A percentile compares a stretch with the other conserved stretches of the same genome.
Conservation (phyloP, 345 rosid species). For the Cochlearia excelsa region DNA sequence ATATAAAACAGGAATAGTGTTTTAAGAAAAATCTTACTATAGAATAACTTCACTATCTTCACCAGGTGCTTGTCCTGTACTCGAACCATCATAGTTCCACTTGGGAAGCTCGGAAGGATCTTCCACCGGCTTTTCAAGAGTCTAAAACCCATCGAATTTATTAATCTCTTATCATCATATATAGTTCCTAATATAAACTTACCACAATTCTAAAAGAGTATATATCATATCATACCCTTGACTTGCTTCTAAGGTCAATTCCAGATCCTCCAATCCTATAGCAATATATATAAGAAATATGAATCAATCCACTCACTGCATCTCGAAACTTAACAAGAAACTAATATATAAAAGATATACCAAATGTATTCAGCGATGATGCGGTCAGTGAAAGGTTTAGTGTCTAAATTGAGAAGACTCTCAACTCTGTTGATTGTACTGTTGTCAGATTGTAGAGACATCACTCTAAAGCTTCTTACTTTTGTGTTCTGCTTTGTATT, state of each 20-base stretch:
- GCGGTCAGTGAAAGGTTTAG: slow-evolving; percentile 74
- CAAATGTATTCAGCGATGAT: slow-evolving; percentile 97
- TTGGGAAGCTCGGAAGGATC: slow-evolving; percentile 97
- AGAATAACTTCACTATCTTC: slow-evolving; percentile 97
- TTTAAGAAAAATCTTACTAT: slow-evolving; percentile 55
- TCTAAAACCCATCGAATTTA: slow-evolving; percentile 41
- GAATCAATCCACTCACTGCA: neutral
- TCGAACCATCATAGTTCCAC: slow-evolving; percentile 99
- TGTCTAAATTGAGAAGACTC: slow-evolving; percentile 70
- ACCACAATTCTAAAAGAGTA: neutral
- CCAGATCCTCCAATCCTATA: slow-evolving; percentile 95
- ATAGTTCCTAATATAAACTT: neutral
- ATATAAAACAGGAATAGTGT: neutral
- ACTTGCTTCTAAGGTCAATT: slow-evolving; percentile 86
- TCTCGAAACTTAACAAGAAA: too few relatives aligned
- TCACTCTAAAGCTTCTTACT: slow-evolving; percentile 51
- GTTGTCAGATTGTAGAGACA: slow-evolving; percentile 65
- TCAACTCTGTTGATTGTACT: slow-evolving; percentile 70
- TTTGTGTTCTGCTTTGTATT: slow-evolving; percentile 44
- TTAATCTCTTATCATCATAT: neutral
- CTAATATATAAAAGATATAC: slow-evolving; percentile 38
- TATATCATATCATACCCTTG: slow-evolving; percentile 56
- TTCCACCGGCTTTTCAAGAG: slow-evolving; percentile 73
- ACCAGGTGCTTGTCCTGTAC: slow-evolving; percentile 97
- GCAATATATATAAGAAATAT: neutral